Base-by-base conservation (phyloP, 2,329 filamentous ascomycete genomes). In the Exutisphaerella laricina region DNA sequence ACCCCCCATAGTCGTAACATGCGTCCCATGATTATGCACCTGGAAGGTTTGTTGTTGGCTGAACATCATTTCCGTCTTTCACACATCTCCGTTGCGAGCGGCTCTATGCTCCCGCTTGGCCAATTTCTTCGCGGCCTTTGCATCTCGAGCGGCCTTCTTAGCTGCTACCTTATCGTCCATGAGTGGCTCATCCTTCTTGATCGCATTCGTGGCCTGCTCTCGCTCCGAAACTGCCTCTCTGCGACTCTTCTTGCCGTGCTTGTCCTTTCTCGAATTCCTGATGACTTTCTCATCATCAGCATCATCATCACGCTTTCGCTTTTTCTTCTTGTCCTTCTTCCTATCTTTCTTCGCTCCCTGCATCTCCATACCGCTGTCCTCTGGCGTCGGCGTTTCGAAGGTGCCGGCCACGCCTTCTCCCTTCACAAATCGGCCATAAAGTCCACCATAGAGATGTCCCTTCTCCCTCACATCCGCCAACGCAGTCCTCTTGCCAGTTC, bases 381-480 rank as follows among this genome's bases (percentile, higher is more conserved):
- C 33, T 39, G 33, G 31, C 35, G 39, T 28, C 32, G 8, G 23
- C 39, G 9, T 48, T 29, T 13, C 55, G 46, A 87, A 65, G 2
- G 88, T 94, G 2, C 89, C 88, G 29, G 78, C 72, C 43, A 97
- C 71, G 16, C 80, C 71, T 41, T 88, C 85, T 6, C 92, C 92
- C 50, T 78, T 79, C 17, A 97, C 87, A 61, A 98, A 97, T 38
- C 80, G 83, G 6, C 82, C 78, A 62, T 95, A 95, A 5, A 97
- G 70, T 0, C 78, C 78, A n/a, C 74, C 72, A 14, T 62, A 60
- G 42, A 66, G 65, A 43, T 58, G 69, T 62, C 55, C 69, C 65
- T 73, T 61, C 63, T 75, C 61, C 50, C 67, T 59, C 41, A 72
- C 62, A 42, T 69, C 53, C 53, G 64, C 60, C 61, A 70, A 58